Percentiles rank a stretch among this genome's conserved stretches.
Conservation (phyloP, 208 protist genomes). For the Acanthamoeba lugdunensis region DNA sequence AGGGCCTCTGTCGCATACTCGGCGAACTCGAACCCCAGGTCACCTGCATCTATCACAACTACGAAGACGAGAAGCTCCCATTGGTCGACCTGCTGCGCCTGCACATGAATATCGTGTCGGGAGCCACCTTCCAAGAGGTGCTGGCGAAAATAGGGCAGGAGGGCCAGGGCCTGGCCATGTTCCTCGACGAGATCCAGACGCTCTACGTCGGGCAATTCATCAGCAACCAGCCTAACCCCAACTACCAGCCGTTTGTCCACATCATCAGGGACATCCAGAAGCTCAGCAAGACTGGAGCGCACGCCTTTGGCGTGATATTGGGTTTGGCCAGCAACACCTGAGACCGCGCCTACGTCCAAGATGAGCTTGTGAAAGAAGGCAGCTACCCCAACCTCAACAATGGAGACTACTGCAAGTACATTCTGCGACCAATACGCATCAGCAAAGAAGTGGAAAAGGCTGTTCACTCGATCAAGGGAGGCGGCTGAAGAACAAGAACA, state of each 20-base stretch:
- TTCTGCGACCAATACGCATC: background rate
- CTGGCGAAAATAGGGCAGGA: background rate
- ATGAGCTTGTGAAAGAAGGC: background rate
- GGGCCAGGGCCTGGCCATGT: background rate
- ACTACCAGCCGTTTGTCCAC: background rate
- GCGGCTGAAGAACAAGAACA: too few relatives aligned
- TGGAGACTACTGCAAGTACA: background rate
- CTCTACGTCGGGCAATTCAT: background rate
- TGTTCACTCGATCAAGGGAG: background rate
- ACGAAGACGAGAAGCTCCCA: background rate
- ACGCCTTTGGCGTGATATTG: background rate
- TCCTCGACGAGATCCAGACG: background rate
- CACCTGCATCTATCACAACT: background rate
- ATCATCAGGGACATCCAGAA: background rate
- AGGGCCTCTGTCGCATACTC: background rate
- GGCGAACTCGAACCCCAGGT: background rate
- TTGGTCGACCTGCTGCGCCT: background rate
- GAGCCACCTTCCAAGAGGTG: background rate
- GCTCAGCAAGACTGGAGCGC: background rate
- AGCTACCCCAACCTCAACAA: slow-evolving; percentile 11
- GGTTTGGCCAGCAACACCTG: background rate
- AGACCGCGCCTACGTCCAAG: background rate
- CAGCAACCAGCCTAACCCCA: background rate
- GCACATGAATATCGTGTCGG: background rate
- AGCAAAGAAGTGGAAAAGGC: background rate